Base-by-base conservation (phyloP, 2,329 filamentous ascomycete species). In the Diaporthe citrichinensis region DNA sequence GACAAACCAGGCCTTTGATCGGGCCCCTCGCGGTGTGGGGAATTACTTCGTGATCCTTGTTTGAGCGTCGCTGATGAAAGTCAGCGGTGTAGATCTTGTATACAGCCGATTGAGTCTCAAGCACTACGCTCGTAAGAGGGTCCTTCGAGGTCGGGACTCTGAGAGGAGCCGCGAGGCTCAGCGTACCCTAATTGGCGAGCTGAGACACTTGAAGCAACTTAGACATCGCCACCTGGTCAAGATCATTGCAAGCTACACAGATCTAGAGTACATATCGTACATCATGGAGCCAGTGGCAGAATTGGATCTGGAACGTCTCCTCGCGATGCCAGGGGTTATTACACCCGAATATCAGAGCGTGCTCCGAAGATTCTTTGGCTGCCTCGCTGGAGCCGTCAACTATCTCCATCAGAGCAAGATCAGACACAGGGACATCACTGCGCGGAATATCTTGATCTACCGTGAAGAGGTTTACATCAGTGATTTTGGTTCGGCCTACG, bases 221-320 rank as follows among this genome's bases (percentile, higher is more conserved):
- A 36, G 31, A 25, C 77, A 78, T 49, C 72, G 61, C 8, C 77
- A 78, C 44, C 73, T 78, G 9, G 77, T 78, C 20, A 53, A 74
- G 46, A 77, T 78, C 34, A 74, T 78, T 28, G 76, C 76, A 9
- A 78, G 77, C 58, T 78, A 78, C 57, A 78, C 74, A 23, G 77
- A 78, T 34, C 62, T 39, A 23, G 62, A 78, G 20, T 78, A 76
- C 25, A 78, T 78, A 53, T 74, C 77, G 20, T 78, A 78, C 44
- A 34, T 78, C 39, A 78, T 78, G 77, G 62, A 74, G 46, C 77
- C 77, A 17, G 73, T 78, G 25, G 77, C 77, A 28, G 49, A 74
- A 3, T 36, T 31, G 15, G 77, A 72, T 28, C 67, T 78, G 3
- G 77, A 74, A 15, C 39, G 75, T 14, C 76, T 76, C 49, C 69